Evolutionary conservation across 768 basidiomycete species (phyloP), one percentile per base, ranked within the genome.

Genomic region (Pholiota microspora): DNA sequence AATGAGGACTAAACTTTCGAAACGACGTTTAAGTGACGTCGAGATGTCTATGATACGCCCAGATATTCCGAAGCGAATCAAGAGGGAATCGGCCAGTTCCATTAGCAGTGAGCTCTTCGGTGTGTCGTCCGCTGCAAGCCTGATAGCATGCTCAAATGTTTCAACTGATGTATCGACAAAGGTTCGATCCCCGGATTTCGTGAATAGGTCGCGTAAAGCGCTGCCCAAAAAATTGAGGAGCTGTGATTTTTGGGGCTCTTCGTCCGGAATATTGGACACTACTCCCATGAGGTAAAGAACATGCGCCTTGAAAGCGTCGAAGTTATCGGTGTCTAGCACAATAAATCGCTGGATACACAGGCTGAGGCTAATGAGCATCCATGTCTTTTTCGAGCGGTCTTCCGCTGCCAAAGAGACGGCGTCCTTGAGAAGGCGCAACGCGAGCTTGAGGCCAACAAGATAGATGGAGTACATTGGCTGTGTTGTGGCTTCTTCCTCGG

Each of bases 381-480:
- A 57, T 7, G 51, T 38, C 32, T 45, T 36, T 23, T 57, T 57
- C n/a, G 51, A 45, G 21, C 53, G 47, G 25, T 57, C 50, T 8
- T n/a, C 36, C 0, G 45, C 34, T 2, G 56, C 51, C 2, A 45
- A 16, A 10, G 3, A 23, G 29, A 52, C 29, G 13, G 56, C 46
- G 8, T 25, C 27, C 24, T 53, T 47, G 18, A 57, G 34, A 21
- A 53, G 44, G 12, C 9, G 25, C 21, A 40, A 31, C 0, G 56
- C 51, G 4, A 10, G 9, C 16, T 42, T 38, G 18, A 57, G 35
- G 24, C 56, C 51, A 31, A 38, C 32, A 3, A 24, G 10, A 51
- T 57, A 57, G 18, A 57, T 42, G n/a, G 31, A 12, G 23, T 53
- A 53, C 46, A 57, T 49, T 0, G 56, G 38, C 16, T 53, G 44